A percentile compares a stretch with the other conserved stretches of the same genome.
phyloP scores from a whole-genome alignment of 75 land plant species.

The Isoetes taiwanensis region DNA sequence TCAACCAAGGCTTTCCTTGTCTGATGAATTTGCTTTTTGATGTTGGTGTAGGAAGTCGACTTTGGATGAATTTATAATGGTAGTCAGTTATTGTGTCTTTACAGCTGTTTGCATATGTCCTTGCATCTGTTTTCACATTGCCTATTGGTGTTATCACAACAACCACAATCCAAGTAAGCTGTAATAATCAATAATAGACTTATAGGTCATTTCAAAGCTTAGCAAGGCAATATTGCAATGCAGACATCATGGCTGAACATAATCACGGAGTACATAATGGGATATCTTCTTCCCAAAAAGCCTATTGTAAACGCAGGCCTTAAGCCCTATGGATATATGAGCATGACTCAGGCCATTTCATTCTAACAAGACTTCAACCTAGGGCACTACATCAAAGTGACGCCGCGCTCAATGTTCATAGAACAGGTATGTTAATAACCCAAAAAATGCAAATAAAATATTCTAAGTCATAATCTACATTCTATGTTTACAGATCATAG shows the following conservation, averaged over 20 bases:
- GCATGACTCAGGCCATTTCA: conserved; percentile 6
- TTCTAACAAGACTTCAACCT: conserved; percentile 4
- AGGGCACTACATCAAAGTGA: conserved; percentile 2
- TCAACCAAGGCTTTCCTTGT: no score
- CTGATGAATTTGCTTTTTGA: no score
- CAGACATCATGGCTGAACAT: neutral
- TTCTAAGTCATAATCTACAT: no score
- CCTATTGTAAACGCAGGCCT: neutral
- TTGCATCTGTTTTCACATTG: neutral
- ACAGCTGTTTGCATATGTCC: neutral
- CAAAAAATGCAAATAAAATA: no score
- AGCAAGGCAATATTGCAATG: no score
- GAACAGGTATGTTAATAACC: neutral
- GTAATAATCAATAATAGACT: no score
- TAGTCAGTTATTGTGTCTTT: no score
- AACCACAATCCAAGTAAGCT: neutral
- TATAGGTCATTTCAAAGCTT: no score
- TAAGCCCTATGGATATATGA: conserved; percentile 5
- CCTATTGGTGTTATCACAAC: conserved; percentile 3
- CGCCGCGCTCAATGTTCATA: neutral
- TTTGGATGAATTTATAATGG: no score
- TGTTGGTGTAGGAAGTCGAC: no score
- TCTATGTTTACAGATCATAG: conserved; percentile 45
- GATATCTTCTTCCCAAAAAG: neutral
- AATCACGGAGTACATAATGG: conserved; percentile 4